Conservation (phyloP, 225 moss, liverwort and hornwort genomes). For the Polytrichum formosum region DNA sequence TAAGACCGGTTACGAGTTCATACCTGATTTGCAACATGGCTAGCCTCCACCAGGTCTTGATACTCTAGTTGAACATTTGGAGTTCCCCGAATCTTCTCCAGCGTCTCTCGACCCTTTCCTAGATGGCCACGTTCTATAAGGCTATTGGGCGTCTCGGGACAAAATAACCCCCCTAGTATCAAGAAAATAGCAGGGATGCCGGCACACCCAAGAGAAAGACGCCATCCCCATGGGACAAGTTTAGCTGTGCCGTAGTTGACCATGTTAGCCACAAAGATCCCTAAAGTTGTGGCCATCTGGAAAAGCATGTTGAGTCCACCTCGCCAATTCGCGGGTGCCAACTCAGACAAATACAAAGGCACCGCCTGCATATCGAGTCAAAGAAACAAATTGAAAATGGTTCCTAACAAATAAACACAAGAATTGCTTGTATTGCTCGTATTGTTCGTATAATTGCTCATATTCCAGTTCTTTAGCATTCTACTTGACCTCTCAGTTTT, state of each 20-base stretch:
- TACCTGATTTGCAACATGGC: slow-evolving; percentile 4
- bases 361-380: slow-evolving; percentile 13
- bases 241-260: slow-evolving; percentile 18
- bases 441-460: too few relatives aligned
- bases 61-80: slow-evolving; percentile 21
- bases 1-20: too few relatives aligned
- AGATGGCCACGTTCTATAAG: slow-evolving; percentile 23
- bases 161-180: slow-evolving; percentile 16
- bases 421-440: too few relatives aligned
- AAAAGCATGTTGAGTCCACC: slow-evolving; percentile 27
- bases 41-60: slow-evolving; percentile 18
- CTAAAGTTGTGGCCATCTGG: slow-evolving; percentile 24
- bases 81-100: slow-evolving; percentile 25
- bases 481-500: too few relatives aligned
- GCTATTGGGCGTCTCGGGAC: slow-evolving; percentile 31
- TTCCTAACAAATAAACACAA: too few relatives aligned
- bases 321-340: slow-evolving; percentile 25
- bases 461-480: too few relatives aligned
- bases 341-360: slow-evolving; percentile 30
- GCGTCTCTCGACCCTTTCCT: slow-evolving; percentile 14
- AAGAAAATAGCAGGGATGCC: slow-evolving; percentile 19
- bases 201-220: slow-evolving; percentile 21
- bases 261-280: slow-evolving; percentile 20
- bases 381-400: not conserved
- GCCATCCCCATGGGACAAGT: slow-evolving; percentile 38